Conservation (phyloP, 2,329 filamentous ascomycete genomes). For the Hymenoscyphus salicellus region DNA sequence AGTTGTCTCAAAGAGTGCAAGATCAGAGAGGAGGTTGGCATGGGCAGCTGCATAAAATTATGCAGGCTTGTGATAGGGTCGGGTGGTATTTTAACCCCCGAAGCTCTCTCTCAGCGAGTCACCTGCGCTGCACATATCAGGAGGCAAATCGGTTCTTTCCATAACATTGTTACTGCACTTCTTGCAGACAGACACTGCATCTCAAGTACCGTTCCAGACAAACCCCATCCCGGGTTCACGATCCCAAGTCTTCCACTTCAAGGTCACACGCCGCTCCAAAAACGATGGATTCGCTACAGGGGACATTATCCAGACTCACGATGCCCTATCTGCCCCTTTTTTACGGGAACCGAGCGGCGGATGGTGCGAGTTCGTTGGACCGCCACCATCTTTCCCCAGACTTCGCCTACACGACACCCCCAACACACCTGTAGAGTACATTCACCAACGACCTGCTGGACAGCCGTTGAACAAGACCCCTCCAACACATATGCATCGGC, state of each 20-base stretch:
- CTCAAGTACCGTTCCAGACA: neutral
- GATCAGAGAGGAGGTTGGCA: neutral
- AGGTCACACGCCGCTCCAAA: conserved; percentile 5
- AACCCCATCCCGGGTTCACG: neutral
- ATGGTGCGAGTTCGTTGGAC: neutral
- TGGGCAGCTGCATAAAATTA: conserved; percentile 9
- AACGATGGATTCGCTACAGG: conserved; percentile 1
- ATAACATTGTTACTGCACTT: too few species aligned
- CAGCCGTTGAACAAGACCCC: neutral
- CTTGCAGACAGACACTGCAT: conserved; percentile 4
- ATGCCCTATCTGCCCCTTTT: neutral
- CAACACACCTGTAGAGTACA: neutral
- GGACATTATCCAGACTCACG: conserved; percentile 8
- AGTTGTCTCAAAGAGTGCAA: neutral
- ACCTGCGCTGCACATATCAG: neutral
- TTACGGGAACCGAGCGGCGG: conserved; percentile 6
- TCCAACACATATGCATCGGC: conserved; percentile 1
- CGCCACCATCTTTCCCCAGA: conserved; percentile 7
- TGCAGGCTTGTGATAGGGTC: conserved; percentile 8
- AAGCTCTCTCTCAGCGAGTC: neutral
- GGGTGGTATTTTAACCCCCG: conserved; percentile 3
- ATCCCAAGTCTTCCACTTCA: neutral
- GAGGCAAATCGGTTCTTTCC: neutral
- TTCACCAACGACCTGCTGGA: neutral
- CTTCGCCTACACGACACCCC: neutral